Evolutionary conservation across 108 stramenopile species (phyloP).

Genomic region (Aurantiochytrium sp.): DNA sequence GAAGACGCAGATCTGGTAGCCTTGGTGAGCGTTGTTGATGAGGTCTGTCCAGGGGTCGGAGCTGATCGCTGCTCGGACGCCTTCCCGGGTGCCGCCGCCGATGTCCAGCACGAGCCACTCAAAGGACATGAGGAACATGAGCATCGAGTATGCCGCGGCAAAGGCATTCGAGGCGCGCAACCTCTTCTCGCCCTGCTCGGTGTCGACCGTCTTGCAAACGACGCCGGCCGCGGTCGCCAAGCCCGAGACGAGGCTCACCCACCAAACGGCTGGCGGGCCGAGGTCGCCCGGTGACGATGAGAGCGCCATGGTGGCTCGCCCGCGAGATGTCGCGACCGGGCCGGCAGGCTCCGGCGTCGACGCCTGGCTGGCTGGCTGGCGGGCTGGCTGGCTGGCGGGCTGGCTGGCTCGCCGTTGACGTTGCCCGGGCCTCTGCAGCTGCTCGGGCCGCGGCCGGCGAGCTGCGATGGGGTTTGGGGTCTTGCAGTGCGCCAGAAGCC

Average conservation of each 20-base stretch:
- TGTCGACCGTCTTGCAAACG: background rate
- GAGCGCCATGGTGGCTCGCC: too few relatives aligned
- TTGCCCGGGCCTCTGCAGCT: too few relatives aligned
- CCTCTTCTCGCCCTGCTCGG: background rate
- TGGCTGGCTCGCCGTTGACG: too few relatives aligned
- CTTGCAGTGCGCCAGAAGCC: too few relatives aligned
- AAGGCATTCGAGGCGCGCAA: background rate
- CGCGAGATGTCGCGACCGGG: too few relatives aligned
- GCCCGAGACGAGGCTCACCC: background rate
- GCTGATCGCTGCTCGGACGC: background rate
- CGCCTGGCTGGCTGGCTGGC: too few relatives aligned
- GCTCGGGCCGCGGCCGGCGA: too few relatives aligned
- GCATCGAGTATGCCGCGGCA: background rate
- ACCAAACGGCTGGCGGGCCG: background rate
- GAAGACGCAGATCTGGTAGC: background rate
- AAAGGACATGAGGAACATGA: conserved; percentile 3
- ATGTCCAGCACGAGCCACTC: background rate
- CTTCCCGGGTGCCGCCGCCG: background rate
- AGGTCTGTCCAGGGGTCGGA: background rate
- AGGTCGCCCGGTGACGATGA: too few relatives aligned
- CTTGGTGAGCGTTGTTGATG: background rate
- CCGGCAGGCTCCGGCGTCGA: too few relatives aligned
- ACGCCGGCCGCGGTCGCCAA: background rate
- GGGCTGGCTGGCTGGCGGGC: too few relatives aligned
- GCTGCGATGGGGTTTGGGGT: too few relatives aligned